Evolutionary conservation across 306 rosid genomes (phyloP), one percentile per base, ranked within the genome.

Genomic region (Rosa multiflora): DNA sequence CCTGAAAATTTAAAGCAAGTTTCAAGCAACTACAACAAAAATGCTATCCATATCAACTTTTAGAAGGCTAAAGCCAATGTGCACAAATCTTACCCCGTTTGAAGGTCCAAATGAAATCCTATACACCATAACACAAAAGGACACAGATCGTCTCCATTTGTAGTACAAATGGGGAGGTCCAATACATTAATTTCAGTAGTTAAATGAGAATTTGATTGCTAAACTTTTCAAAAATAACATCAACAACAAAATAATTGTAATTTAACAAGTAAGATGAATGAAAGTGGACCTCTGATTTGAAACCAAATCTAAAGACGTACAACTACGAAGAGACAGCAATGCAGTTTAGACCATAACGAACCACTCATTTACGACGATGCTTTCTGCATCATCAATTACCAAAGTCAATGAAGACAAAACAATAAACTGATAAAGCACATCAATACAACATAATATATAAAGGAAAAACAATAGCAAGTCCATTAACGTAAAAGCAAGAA

Each of bases 361-460:
- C 71, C 29, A 75, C 70, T 75, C 58, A 75, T 58, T 67, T 40
- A 75, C 32, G 46, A 46, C 10, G 59, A 75, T 44, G 70, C 59
- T 59, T 75, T 75, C 59, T 62, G 52, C 71, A 75, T 10, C 59
- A 75, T 75, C 58, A 75, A 29, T 61, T 46, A 75, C 59, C 70
- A 46, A 46, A 23, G 71, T 44, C 58, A 75, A 44, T 17, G 35
- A 75, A 59, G 10, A 39, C 55, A 15, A 61, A 61, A 49, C 21
- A 61, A 75, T 61, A 32, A 32, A 32, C 37, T 32, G 37, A 32
- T 32, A 26, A 5, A 29, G 7, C 35, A 61, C 58, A 61, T 23
- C 29, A 75, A 74, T 21, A 39, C 26, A 18, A 17, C 20, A 73
- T 73, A 37, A 5, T 35, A 72, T 37, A 52, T 18, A 51, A 0